Percentiles rank a stretch among this genome's conserved stretches.
These are phyloP conservation scores for Elaeis guineensis DNA, from an alignment of 176 grass and related monocot genomes.

Conservation along the genomic window DNA sequence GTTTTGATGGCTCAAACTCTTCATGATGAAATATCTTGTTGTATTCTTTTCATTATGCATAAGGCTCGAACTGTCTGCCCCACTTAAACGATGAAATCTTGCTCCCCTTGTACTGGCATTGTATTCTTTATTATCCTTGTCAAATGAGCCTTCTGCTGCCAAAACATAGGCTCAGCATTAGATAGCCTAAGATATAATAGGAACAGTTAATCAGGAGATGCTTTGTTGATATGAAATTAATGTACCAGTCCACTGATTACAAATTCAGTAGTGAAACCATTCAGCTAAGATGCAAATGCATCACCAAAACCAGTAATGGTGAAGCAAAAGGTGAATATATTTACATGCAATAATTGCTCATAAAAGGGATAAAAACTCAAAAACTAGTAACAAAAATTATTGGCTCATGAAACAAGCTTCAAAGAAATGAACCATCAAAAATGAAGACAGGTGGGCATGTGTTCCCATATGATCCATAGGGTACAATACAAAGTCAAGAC, in stretches of 20 bases:
- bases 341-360: no score
- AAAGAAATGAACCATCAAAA: no score
- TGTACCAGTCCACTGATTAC: not conserved
- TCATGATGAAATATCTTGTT: conserved; percentile 11
- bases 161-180: not conserved
- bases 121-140: not conserved
- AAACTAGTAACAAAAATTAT: no score
- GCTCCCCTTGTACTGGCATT: not conserved
- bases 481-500: no score
- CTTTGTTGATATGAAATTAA: not conserved
- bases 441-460: no score
- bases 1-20: conserved; percentile 9
- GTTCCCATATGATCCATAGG: no score
- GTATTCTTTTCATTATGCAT: not conserved
- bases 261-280: not conserved
- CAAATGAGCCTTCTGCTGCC: not conserved
- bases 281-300: no score
- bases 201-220: not conserved
- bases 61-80: no score
- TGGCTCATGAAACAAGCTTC: no score
- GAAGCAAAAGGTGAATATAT: no score
- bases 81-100: not conserved
- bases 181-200: not conserved
- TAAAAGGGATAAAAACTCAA: no score
- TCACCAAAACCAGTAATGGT: no score